phyloP scores from a whole-genome alignment of 2,329 filamentous ascomycete genomes.

The Colletotrichum lini region DNA sequence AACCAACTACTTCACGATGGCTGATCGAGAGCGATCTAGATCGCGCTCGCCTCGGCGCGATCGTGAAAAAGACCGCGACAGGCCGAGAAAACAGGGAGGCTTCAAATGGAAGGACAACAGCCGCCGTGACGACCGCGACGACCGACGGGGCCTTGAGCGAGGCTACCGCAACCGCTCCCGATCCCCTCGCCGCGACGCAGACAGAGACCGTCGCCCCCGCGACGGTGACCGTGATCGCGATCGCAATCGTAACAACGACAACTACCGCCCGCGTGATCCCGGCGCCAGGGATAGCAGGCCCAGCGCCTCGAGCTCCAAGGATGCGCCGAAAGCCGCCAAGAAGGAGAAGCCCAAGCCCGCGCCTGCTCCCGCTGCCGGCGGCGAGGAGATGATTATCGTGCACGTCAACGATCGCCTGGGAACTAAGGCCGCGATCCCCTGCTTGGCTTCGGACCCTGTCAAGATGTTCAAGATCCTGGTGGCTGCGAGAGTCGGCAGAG shows the following conservation, averaged over 20 bases:
- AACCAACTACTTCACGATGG: conserved; percentile 29
- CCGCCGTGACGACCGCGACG: conserved; percentile 59
- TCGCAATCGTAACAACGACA: conserved; percentile 48
- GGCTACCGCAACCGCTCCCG: conserved; percentile 65
- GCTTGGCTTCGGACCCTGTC: conserved; percentile 86
- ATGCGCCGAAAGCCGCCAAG: conserved; percentile 47
- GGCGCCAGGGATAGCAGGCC: conserved; percentile 47
- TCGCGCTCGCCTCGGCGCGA: conserved; percentile 42
- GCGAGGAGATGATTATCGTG: conserved; percentile 92
- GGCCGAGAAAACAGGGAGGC: conserved; percentile 48
- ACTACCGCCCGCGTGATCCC: conserved; percentile 43
- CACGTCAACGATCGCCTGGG: conserved; percentile 95
- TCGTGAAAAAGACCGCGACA: conserved; percentile 33
- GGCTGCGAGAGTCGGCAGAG: conserved; percentile 87
- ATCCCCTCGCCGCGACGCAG: conserved; percentile 49
- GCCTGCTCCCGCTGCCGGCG: conserved; percentile 49
- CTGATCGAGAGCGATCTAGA: conserved; percentile 36
- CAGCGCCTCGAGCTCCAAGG: conserved; percentile 49
- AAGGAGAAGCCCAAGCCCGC: conserved; percentile 52
- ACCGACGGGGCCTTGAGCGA: conserved; percentile 61
- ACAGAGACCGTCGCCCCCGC: conserved; percentile 47
- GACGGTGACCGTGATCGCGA: conserved; percentile 56
- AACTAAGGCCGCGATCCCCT: conserved; percentile 95
- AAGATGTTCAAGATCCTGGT: conserved; percentile 93
- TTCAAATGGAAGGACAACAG: conserved; percentile 74